Evolutionary conservation across 805 yeast genomes (phyloP).

Genomic region (Brettanomyces bruxellensis): DNA sequence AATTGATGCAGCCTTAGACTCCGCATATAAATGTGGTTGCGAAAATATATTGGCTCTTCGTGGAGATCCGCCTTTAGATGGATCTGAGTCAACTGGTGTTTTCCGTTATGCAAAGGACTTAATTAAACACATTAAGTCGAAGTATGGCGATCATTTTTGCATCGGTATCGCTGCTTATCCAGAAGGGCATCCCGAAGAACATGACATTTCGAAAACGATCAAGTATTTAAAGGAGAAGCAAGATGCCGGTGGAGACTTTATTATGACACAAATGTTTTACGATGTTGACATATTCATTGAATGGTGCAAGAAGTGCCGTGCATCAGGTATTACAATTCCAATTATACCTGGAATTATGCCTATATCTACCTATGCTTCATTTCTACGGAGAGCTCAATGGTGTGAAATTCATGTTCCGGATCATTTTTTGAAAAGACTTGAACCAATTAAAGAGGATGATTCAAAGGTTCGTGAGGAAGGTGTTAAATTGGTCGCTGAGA

Average conservation of each 20-base stretch:
- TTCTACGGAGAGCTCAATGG: slow-evolving; percentile 92
- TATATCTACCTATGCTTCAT: slow-evolving; percentile 88
- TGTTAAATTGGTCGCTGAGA: slow-evolving; percentile 66
- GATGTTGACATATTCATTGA: slow-evolving; percentile 76
- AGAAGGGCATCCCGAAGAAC: slow-evolving; percentile 93
- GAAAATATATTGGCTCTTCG: slow-evolving; percentile 90
- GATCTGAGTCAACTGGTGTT: slow-evolving; percentile 68
- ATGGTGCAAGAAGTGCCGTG: slow-evolving; percentile 72
- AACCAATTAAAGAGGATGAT: slow-evolving; percentile 86
- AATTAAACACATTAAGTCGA: slow-evolving; percentile 60
- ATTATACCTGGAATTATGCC: slow-evolving; percentile 99
- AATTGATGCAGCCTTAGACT: slow-evolving; percentile 76
- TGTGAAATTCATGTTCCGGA: slow-evolving; percentile 77
- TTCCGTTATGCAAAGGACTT: slow-evolving; percentile 85
- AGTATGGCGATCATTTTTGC: slow-evolving; percentile 83
- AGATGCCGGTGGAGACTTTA: slow-evolving; percentile 90
- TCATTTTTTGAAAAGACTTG: slow-evolving; percentile 58
- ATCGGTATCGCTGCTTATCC: slow-evolving; percentile 98
- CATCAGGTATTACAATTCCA: slow-evolving; percentile 69
- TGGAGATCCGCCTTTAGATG: slow-evolving; percentile 88
- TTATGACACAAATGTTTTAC: slow-evolving; percentile 95
- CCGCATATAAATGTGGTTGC: slow-evolving; percentile 87
- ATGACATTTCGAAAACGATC: slow-evolving; percentile 42
- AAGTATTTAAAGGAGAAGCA: slow-evolving; percentile 73
- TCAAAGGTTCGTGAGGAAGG: slow-evolving; percentile 80